phyloP scores from a whole-genome alignment of 1,139 yeast genomes.

The Groenewaldozyma auringiensis region DNA sequence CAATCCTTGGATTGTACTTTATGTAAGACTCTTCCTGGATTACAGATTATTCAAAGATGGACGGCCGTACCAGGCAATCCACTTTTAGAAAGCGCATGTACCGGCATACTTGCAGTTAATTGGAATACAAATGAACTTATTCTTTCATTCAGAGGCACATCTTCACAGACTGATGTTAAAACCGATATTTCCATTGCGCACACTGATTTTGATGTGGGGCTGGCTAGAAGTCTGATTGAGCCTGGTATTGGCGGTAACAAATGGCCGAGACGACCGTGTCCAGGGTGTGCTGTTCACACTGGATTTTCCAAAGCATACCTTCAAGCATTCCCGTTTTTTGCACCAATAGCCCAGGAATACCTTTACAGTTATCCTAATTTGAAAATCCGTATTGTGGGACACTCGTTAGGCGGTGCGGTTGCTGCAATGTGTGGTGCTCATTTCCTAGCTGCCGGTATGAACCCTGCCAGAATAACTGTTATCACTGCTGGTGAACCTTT shows the following conservation, averaged over 20 bases:
- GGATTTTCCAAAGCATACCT: neutral
- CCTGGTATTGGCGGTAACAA: neutral
- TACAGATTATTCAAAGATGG: neutral
- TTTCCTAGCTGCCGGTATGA: slow-evolving; percentile 41
- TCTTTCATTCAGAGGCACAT: neutral
- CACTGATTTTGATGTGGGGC: neutral
- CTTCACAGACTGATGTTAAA: neutral
- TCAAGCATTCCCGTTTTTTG: neutral
- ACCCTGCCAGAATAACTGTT: slow-evolving; percentile 36
- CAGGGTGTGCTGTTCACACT: neutral
- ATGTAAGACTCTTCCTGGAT: neutral
- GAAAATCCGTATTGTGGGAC: slow-evolving; percentile 48
- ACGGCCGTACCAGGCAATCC: neutral
- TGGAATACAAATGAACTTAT: neutral
- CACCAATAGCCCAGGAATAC: neutral
- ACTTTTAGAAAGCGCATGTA: neutral
- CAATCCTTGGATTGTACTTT: neutral
- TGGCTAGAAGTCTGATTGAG: neutral
- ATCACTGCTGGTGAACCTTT: slow-evolving; percentile 54
- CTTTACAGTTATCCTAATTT: slow-evolving; percentile 36
- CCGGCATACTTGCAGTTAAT: neutral
- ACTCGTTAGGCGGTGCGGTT: slow-evolving; percentile 64
- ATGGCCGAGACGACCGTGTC: neutral
- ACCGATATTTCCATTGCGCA: neutral
- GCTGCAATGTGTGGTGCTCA: slow-evolving; percentile 54